phyloP scores from a whole-genome alignment of 2,329 filamentous ascomycete genomes.

The Annulohypoxylon truncatum region DNA sequence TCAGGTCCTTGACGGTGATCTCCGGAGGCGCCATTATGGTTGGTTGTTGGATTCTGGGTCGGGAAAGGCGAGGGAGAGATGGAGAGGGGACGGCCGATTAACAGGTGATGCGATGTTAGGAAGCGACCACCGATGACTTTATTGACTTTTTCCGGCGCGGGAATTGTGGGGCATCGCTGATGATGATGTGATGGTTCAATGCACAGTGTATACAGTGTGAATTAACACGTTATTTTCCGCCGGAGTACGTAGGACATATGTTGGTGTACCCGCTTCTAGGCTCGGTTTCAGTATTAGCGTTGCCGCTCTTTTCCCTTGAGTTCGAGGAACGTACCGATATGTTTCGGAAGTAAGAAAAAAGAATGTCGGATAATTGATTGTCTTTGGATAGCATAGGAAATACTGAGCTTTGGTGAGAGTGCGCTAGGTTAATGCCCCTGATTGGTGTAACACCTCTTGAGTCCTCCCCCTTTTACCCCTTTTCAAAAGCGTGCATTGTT shows the following conservation, averaged over 20 bases:
- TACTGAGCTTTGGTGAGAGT: no score
- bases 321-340: no score
- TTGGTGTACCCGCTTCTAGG: no score
- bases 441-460: no score
- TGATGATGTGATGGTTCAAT: constrained; percentile 13
- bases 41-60: neutral
- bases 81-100: neutral
- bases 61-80: neutral
- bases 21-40: constrained; percentile 59
- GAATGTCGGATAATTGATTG: no score
- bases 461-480: no score
- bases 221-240: constrained; percentile 34
- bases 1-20: constrained; percentile 80
- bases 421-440: no score
- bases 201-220: constrained; percentile 20
- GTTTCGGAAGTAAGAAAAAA: no score
- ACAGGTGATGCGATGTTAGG: neutral
- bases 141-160: constrained; percentile 17
- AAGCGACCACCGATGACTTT: constrained; percentile 23
- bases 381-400: no score
- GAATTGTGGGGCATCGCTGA: constrained; percentile 27
- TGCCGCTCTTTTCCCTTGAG: no score
- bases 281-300: no score
- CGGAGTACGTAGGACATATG: constrained; percentile 41
- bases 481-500: no score